Evolutionary conservation across 2,329 filamentous ascomycete species (phyloP).

Genomic region (Xylariaceae sp.): DNA sequence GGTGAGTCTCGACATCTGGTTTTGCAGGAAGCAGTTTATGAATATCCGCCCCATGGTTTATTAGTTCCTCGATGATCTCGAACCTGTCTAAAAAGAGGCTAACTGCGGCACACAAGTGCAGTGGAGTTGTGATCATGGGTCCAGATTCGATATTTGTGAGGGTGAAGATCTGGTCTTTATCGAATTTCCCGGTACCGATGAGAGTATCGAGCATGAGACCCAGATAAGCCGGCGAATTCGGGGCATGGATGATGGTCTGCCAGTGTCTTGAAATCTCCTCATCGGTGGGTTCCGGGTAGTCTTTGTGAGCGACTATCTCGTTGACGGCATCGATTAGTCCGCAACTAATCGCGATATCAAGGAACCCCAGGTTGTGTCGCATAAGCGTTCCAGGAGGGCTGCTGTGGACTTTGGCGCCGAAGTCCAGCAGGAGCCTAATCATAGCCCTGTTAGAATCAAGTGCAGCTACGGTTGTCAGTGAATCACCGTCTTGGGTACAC

Average conservation of each 20-base stretch:
- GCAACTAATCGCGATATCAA: constrained; percentile 17
- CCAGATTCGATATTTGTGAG: neutral
- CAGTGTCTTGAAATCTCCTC: constrained; percentile 17
- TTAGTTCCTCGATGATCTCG: neutral
- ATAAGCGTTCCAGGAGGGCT: neutral
- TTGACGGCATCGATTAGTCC: neutral
- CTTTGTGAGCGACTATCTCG: constrained; percentile 9
- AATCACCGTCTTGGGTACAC: neutral
- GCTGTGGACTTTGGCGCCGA: constrained; percentile 20
- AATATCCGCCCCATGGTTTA: constrained; percentile 6
- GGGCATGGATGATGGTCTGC: neutral
- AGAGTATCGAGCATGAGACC: constrained; percentile 1
- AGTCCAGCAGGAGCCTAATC: constrained; percentile 17
- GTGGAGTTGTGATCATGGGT: neutral
- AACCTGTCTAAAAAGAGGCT: neutral
- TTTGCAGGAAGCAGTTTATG: constrained; percentile 11
- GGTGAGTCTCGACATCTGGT: neutral
- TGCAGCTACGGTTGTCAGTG: constrained; percentile 6
- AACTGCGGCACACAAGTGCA: constrained; percentile 1
- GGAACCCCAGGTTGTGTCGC: neutral
- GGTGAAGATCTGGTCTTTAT: neutral
- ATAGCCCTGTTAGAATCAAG: neutral
- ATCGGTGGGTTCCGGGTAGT: constrained; percentile 11
- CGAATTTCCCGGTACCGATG: neutral
- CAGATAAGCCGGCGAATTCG: neutral